Evolutionary conservation across 2,329 filamentous ascomycete species (phyloP).

Genomic region (Colletotrichum coccodes): DNA sequence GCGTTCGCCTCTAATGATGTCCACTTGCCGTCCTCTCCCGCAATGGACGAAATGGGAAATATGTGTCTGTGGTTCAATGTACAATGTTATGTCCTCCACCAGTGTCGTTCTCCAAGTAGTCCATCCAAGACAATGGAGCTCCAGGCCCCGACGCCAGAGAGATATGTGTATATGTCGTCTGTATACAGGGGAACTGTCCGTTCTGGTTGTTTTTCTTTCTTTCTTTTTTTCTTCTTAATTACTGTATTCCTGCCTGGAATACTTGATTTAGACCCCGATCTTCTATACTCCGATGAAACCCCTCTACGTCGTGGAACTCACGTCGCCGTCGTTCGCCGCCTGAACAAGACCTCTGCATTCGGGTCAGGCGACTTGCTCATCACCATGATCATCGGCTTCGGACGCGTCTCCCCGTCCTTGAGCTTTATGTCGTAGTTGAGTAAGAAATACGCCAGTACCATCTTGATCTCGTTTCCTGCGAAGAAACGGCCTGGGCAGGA

Average conservation of each 20-base stretch:
- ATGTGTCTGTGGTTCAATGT: constrained; percentile 9
- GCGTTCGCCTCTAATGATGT: constrained; percentile 3
- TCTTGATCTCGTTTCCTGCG: constrained; percentile 56
- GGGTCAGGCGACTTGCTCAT: constrained; percentile 54
- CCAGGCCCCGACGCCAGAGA: constrained; percentile 20
- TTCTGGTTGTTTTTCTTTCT: background rate
- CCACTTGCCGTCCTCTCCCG: background rate
- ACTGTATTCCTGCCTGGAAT: too few species aligned
- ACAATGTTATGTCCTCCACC: constrained; percentile 29
- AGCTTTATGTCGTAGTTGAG: constrained; percentile 54
- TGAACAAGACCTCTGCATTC: constrained; percentile 52
- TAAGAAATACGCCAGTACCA: constrained; percentile 53
- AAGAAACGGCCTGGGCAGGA: constrained; percentile 61
- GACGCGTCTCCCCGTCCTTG: constrained; percentile 49
- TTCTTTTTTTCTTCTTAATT: background rate
- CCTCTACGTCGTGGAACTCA: background rate
- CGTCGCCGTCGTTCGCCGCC: constrained; percentile 40
- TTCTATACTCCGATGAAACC: background rate
- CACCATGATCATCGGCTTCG: constrained; percentile 48
- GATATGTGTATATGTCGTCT: background rate
- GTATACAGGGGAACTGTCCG: background rate
- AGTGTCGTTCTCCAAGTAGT: background rate
- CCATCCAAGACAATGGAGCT: constrained; percentile 17
- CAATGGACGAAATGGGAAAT: background rate
- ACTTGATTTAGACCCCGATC: too few species aligned